phyloP scores from a whole-genome alignment of 2,329 filamentous ascomycete genomes.

The Aschersonia sp. region DNA sequence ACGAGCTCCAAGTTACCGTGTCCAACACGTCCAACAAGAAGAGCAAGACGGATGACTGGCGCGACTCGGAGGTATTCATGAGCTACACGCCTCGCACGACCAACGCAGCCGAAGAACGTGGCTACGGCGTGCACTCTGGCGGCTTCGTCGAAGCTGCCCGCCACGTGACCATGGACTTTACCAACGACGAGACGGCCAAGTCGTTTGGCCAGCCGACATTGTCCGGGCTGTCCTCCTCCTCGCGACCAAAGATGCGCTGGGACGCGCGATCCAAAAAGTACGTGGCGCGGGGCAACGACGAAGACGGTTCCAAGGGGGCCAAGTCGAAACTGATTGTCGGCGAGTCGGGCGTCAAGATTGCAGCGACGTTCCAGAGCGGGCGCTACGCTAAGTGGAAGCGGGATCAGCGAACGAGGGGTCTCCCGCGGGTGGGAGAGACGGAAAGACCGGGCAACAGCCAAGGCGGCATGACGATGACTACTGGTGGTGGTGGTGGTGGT shows the following conservation, averaged over 20 bases:
- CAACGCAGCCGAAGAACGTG: slow-evolving; percentile 77
- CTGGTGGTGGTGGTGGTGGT: too few species aligned
- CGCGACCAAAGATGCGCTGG: slow-evolving; percentile 73
- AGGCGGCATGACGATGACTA: slow-evolving; percentile 3
- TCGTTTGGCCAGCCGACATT: slow-evolving; percentile 51
- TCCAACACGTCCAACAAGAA: slow-evolving; percentile 38
- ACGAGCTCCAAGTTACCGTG: slow-evolving; percentile 58
- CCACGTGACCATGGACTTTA: slow-evolving; percentile 80
- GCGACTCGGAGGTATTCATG: slow-evolving; percentile 90
- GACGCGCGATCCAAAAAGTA: slow-evolving; percentile 96
- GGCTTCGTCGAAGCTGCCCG: slow-evolving; percentile 80
- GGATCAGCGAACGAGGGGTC: slow-evolving; percentile 61
- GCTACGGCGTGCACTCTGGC: slow-evolving; percentile 83
- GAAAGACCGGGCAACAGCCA: slow-evolving; percentile 35
- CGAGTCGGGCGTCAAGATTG: slow-evolving; percentile 91
- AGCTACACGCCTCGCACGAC: slow-evolving; percentile 73
- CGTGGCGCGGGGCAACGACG: slow-evolving; percentile 80
- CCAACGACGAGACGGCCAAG: slow-evolving; percentile 71
- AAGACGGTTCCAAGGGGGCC: slow-evolving; percentile 63
- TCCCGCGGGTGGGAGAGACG: slow-evolving; percentile 71
- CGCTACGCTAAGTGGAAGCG: slow-evolving; percentile 89
- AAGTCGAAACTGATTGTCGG: slow-evolving; percentile 57
- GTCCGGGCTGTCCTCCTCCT: slow-evolving; percentile 18
- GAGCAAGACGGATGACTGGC: slow-evolving; percentile 46
- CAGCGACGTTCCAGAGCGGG: slow-evolving; percentile 82